Evolutionary conservation across 2,329 filamentous ascomycete genomes (phyloP).

Genomic region (Monosporascus sp.): DNA sequence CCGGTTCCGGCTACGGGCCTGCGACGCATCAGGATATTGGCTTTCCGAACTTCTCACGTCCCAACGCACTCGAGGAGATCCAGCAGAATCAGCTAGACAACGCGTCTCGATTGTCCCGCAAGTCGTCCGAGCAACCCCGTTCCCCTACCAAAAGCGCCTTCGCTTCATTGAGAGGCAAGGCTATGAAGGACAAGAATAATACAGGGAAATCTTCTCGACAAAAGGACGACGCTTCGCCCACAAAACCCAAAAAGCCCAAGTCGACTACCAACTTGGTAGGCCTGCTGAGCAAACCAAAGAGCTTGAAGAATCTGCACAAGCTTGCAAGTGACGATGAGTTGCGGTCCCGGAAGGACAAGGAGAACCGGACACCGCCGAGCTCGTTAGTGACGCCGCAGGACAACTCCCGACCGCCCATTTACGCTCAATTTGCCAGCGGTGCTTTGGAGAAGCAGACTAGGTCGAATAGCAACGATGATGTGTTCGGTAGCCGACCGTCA

Average conservation of each 20-base stretch:
- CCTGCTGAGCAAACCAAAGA: conserved; percentile 70
- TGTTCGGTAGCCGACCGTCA: not conserved
- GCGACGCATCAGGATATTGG: conserved; percentile 24
- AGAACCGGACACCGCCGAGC: conserved; percentile 66
- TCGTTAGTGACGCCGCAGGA: conserved; percentile 35
- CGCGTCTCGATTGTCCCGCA: conserved; percentile 21
- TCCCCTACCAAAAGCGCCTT: conserved; percentile 25
- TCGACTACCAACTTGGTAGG: conserved; percentile 77
- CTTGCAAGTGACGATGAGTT: conserved; percentile 45
- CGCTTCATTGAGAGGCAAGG: conserved; percentile 35
- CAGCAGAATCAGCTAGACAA: conserved; percentile 44
- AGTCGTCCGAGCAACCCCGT: conserved; percentile 10
- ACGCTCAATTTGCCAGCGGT: conserved; percentile 62
- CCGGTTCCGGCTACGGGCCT: conserved; percentile 15
- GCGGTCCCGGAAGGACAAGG: conserved; percentile 63
- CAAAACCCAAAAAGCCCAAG: conserved; percentile 72
- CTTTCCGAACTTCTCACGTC: conserved; percentile 32
- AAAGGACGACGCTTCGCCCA: conserved; percentile 40
- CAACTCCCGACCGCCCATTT: conserved; percentile 63
- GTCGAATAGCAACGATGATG: conserved; percentile 6
- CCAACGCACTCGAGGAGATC: conserved; percentile 50
- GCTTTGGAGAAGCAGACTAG: conserved; percentile 23
- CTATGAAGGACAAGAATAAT: conserved; percentile 28
- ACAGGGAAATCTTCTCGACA: conserved; percentile 28
- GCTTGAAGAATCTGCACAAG: conserved; percentile 60